Conservation (phyloP, 768 basidiomycete species). For the Kwoniella mangroviensis region DNA sequence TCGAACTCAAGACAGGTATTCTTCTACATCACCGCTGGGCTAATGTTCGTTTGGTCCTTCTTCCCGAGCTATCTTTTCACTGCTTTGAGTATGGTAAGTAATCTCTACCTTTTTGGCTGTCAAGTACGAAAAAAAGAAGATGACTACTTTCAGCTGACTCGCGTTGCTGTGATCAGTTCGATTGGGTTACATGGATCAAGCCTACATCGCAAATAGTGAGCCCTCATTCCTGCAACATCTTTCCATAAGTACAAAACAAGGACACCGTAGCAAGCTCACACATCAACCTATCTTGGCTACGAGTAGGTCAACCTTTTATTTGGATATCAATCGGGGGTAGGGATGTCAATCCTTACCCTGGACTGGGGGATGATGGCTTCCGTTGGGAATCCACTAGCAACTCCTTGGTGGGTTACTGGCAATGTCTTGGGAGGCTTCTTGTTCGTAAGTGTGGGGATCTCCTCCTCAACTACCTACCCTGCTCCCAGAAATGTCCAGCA, state of each 20-base stretch:
- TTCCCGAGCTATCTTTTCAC: conserved; percentile 39
- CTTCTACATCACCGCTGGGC: conserved; percentile 29
- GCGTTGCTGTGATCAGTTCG: conserved; percentile 18
- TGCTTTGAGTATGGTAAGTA: conserved; percentile 20
- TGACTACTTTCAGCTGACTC: background rate
- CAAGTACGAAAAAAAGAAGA: background rate
- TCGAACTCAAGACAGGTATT: conserved; percentile 23
- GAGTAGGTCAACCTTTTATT: conserved; percentile 28
- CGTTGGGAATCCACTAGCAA: conserved; percentile 38
- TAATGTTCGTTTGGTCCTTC: conserved; percentile 38
- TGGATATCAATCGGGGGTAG: conserved; percentile 27
- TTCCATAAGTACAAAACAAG: background rate
- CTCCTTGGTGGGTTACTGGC: conserved; percentile 44
- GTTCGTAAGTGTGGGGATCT: conserved; percentile 17
- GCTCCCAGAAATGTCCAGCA: background rate
- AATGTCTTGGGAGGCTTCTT: conserved; percentile 40
- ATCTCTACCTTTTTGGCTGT: background rate
- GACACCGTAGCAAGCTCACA: background rate
- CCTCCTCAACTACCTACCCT: too few relatives aligned
- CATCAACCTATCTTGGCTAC: background rate
- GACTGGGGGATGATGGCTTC: conserved; percentile 40
- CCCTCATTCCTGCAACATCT: background rate
- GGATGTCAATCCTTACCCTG: conserved; percentile 34
- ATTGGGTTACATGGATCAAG: conserved; percentile 44
- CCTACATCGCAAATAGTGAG: conserved; percentile 34